Evolutionary conservation across 805 yeast genomes (phyloP), one percentile per base, ranked within the genome.

Genomic region (Tetrapisispora phaffii): DNA sequence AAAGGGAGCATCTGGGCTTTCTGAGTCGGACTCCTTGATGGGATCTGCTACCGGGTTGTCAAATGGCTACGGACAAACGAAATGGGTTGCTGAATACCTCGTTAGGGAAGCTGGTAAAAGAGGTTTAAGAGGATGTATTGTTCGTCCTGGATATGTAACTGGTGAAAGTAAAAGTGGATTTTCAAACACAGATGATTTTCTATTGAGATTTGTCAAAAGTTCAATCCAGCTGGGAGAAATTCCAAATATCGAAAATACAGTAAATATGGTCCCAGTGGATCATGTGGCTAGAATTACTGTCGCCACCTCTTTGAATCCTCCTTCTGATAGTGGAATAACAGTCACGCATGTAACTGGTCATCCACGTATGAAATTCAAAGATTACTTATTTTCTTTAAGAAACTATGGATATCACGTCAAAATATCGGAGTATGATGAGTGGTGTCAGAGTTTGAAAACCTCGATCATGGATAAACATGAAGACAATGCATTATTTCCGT

Each of bases 301-400:
- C 42, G 86, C 97, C 1, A 69, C 93, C 23, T 82, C 96, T 0
- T 72, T 93, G 50, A 77, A 78, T 56, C 90, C 95, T 23, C 85
- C 93, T 21, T 55, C 65, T 20, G 56, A 55, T 1, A 69, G 69
- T 15, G 72, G 68, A 41, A 66, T 80, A 36, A 68, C 80, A 1
- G 98, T 94, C 35, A 88, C 87, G 1, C 98, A 93, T 38, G 97
- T 93, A n/a, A 93, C 97, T 6, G 94, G 90, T 21, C 97, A 93
- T 57, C 99, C 99, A 48, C 79, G 98, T 62, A 79, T 87, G 48
- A 70, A 76, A 35, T 84, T 89, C 69, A 81, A 78, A 57, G 80
- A 84, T 52, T 90, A 79, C 68, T 68, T 93, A 53, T 77, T 79
- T 16, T 59, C 81, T 9, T 71, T 89, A 59, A 66, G 71, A 45